These are phyloP conservation scores for Aureobasidium vineae DNA, from an alignment of 2,329 filamentous ascomycete species.

Conservation along the genomic window DNA sequence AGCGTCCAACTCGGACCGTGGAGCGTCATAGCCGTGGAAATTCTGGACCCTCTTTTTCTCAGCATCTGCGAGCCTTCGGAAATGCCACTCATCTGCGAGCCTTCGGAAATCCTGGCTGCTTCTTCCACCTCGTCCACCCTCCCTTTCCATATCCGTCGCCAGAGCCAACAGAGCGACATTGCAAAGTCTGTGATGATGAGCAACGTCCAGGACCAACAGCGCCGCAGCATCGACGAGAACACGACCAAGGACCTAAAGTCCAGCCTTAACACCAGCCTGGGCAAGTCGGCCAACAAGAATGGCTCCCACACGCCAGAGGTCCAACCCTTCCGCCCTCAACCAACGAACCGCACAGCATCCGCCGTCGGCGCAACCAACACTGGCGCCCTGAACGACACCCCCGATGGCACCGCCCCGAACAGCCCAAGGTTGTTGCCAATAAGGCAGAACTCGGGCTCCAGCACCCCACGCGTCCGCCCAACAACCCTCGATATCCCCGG, in stretches of 20 bases:
- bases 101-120: conserved; percentile 22
- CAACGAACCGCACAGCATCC: conserved; percentile 19
- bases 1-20: not conserved
- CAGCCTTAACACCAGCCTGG: conserved; percentile 25
- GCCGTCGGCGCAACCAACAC: conserved; percentile 12
- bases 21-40: conserved; percentile 17
- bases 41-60: conserved; percentile 21
- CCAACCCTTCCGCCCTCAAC: conserved; percentile 19
- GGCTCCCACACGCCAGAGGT: not conserved
- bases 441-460: conserved; percentile 70
- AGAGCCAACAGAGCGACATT: conserved; percentile 37
- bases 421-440: conserved; percentile 62
- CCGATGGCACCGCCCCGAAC: conserved; percentile 59
- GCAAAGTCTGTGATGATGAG: conserved; percentile 36
- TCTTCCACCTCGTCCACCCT: conserved; percentile 22
- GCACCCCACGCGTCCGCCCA: conserved; percentile 79
- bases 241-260: conserved; percentile 26
- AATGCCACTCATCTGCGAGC: conserved; percentile 29
- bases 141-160: conserved; percentile 34
- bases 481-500: conserved; percentile 97
- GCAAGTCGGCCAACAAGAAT: not conserved
- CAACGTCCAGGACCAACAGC: conserved; percentile 29
- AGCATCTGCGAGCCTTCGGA: conserved; percentile 26
- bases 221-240: conserved; percentile 24
- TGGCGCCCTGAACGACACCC: conserved; percentile 61